Percentiles rank a stretch among this genome's conserved stretches.
Conservation (phyloP, 2,329 filamentous ascomycete species). For the Cercospora berteroae region DNA sequence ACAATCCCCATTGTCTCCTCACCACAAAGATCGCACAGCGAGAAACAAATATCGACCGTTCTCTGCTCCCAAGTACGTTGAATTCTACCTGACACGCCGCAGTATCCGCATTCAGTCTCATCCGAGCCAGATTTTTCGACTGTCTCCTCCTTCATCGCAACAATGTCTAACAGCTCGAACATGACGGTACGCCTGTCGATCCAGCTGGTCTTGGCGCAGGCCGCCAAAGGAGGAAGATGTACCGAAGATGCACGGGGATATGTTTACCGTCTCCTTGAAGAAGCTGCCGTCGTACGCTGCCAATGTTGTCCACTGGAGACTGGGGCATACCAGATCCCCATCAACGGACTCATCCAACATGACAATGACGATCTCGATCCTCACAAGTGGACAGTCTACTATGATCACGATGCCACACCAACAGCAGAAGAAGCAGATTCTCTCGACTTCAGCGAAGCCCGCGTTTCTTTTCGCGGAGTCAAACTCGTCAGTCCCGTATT, state of each 20-base stretch:
- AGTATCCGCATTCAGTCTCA: neutral
- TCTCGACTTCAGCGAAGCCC: neutral
- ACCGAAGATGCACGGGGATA: neutral
- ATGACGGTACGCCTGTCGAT: conserved; percentile 5
- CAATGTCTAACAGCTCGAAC: neutral
- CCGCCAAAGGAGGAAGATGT: neutral
- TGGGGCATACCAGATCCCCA: neutral
- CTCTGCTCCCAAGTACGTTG: neutral
- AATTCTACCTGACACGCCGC: neutral
- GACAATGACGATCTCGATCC: neutral
- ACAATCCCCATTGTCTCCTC: neutral
- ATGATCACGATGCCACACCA: neutral
- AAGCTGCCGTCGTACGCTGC: neutral
- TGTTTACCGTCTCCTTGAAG: neutral
- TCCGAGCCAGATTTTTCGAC: neutral
- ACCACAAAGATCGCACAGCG: neutral
- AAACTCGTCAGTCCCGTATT: neutral
- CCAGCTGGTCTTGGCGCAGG: conserved; percentile 3
- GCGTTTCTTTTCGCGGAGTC: neutral
- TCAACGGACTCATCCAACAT: neutral
- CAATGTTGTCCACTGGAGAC: neutral
- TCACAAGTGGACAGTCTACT: neutral
- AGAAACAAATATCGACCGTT: neutral
- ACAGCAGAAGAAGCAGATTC: neutral
- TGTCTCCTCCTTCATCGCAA: neutral